phyloP scores from a whole-genome alignment of 176 grass and related monocot species.

The Otatea glauca region DNA sequence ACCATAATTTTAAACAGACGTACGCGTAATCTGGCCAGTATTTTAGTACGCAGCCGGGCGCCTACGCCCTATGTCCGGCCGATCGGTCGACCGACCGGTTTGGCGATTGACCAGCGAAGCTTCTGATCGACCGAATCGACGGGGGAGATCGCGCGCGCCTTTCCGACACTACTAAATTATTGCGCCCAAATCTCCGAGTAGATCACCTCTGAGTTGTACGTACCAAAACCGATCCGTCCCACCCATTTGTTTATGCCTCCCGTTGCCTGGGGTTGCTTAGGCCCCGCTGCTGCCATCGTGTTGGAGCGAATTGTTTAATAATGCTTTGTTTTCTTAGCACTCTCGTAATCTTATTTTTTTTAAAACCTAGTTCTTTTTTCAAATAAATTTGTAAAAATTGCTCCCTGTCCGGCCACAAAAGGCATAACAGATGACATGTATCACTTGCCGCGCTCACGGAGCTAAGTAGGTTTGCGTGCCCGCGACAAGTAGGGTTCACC shows the following conservation, averaged over 20 bases:
- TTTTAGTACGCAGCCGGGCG: background rate
- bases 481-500: too few species aligned
- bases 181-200: conserved; percentile 44
- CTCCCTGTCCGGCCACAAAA: too few species aligned
- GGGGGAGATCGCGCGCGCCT: background rate
- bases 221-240: conserved; percentile 5
- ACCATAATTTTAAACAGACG: background rate
- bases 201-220: conserved; percentile 50
- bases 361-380: too few species aligned
- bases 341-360: too few species aligned
- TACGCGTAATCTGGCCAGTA: background rate
- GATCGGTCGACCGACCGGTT: background rate
- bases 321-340: too few species aligned
- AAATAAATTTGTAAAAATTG: too few species aligned
- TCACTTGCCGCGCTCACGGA: too few species aligned
- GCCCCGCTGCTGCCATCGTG: too few species aligned
- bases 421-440: too few species aligned
- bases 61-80: too few species aligned
- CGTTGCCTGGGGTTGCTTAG: background rate
- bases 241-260: background rate
- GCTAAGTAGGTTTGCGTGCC: too few species aligned
- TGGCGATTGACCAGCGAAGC: conserved; percentile 48
- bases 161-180: conserved; percentile 32
- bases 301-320: too few species aligned
- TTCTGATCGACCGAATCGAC: conserved; percentile 44